Evolutionary conservation across 768 basidiomycete genomes (phyloP).

Genomic region (Suillus discolor): DNA sequence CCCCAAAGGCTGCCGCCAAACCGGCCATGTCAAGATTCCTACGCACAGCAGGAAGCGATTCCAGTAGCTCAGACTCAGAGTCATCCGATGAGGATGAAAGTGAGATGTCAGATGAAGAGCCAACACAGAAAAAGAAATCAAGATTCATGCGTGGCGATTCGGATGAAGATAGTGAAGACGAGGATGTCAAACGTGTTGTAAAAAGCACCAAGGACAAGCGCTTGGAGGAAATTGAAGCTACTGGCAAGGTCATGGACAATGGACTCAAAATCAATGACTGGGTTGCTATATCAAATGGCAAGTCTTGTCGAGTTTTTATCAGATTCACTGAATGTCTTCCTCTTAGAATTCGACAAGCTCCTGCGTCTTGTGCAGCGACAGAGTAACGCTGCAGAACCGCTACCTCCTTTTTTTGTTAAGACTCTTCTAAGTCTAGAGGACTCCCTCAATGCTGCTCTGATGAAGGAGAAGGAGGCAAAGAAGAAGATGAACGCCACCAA

Average conservation of each 20-base stretch:
- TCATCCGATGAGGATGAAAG: constrained; percentile 59
- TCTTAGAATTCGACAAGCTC: constrained; percentile 93
- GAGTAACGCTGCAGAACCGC: constrained; percentile 80
- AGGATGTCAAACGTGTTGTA: constrained; percentile 69
- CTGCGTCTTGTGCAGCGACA: constrained; percentile 87
- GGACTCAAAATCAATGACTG: constrained; percentile 97
- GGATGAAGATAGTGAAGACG: constrained; percentile 60
- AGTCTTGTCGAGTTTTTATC: constrained; percentile 22
- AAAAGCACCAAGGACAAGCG: constrained; percentile 90
- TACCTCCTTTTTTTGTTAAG: constrained; percentile 85
- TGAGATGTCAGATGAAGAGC: constrained; percentile 41
- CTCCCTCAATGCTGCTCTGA: constrained; percentile 68
- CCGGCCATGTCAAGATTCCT: constrained; percentile 75
- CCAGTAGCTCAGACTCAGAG: constrained; percentile 55
- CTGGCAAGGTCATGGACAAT: constrained; percentile 91
- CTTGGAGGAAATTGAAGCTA: constrained; percentile 92
- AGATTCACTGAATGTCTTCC: constrained; percentile 8
- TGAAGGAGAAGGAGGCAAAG: constrained; percentile 88
- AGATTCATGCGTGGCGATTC: constrained; percentile 48
- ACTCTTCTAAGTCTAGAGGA: constrained; percentile 75
- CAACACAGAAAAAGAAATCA: constrained; percentile 41
- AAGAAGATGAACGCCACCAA: constrained; percentile 97
- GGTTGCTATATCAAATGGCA: constrained; percentile 88
- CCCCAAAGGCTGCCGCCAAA: constrained; percentile 50
- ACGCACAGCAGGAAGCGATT: constrained; percentile 62